Base-by-base conservation (phyloP, 2,329 filamentous ascomycete genomes). In the Aureobasidium sp. region DNA sequence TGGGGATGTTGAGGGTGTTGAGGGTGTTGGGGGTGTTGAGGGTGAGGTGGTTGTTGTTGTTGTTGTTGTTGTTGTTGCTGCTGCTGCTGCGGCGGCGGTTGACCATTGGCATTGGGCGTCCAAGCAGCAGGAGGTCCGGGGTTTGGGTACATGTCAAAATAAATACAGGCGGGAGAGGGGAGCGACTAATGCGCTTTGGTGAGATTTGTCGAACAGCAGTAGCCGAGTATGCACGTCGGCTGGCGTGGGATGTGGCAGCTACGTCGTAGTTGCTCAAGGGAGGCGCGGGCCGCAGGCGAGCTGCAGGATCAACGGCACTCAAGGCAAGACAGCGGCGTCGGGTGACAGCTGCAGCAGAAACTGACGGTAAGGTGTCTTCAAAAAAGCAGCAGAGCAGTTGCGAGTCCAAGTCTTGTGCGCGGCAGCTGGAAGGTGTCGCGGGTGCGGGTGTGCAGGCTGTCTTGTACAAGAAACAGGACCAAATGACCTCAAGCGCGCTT, bases 41-140 rank as follows among this genome's bases (percentile, higher is more conserved):
- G 43, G n/a, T 62, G 50, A 31, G 57, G 53, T 29, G 61, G 65
- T 29, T 60, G 65, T 31, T 63, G 63, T 33, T 64, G 67, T 57
- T 60, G 65, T n/a, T n/a, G 65, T 29, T 60, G 65, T 31, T 63
- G 63, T 33, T 64, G 67, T 57, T 60, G 65, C 25, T 60, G 65
- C 27, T 63, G 64, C 29, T 64, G 67, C 54, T 60, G 65, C 46
- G 60, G 45, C 8, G 55, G 57, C 25, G 53, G 50, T 10, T 40
- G 51, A 45, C 66, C 63, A 45, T 67, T 62, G n/a, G 54, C 58
- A 47, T 65, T 65, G 8, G 65, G 64, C 62, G 51, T 67, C 66
- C 66, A 67, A 53, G 61, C 61, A 54, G 64, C 61, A 46, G 62
- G 61, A 17, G 64, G 33, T 38, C 57, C 47, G 40, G 65, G 66